phyloP scores from a whole-genome alignment of 139 green algal genomes.

The Chlamydomonas sphaeroides region DNA sequence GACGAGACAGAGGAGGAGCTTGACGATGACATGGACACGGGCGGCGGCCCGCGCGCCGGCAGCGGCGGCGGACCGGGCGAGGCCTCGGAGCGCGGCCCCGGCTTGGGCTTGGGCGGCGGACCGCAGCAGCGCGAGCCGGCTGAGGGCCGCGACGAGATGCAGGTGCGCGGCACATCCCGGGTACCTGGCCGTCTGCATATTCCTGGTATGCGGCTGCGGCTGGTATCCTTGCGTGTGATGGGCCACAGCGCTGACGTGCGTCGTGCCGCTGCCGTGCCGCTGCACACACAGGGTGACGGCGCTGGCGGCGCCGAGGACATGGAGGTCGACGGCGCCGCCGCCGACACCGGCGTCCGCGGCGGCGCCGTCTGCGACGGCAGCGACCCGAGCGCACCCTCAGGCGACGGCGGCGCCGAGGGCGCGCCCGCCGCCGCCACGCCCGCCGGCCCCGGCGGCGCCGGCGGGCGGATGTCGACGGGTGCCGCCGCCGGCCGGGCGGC shows the following conservation, averaged over 20 bases:
- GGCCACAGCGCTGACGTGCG: too few species aligned
- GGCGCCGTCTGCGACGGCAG: neutral
- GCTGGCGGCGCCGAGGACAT: neutral
- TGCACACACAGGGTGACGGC: too few species aligned
- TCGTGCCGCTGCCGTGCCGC: too few species aligned
- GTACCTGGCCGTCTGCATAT: too few species aligned
- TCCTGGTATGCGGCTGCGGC: too few species aligned
- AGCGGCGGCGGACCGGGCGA: neutral
- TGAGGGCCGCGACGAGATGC: too few species aligned
- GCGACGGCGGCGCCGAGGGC: neutral
- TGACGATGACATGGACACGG: slow-evolving; percentile 8
- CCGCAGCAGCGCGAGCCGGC: too few species aligned
- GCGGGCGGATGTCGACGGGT: neutral
- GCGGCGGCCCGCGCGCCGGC: neutral
- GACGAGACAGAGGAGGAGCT: slow-evolving; percentile 33
- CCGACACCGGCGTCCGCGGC: neutral
- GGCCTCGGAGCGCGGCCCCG: too few species aligned
- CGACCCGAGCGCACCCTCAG: neutral
- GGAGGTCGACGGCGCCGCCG: neutral
- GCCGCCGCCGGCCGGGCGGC: too few species aligned
- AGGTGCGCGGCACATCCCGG: too few species aligned
- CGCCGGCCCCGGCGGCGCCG: neutral
- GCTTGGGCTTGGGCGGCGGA: too few species aligned
- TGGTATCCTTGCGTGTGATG: too few species aligned
- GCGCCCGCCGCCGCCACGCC: neutral